Conservation (phyloP, 2,329 filamentous ascomycete species). For the Colletotrichum sp. region DNA sequence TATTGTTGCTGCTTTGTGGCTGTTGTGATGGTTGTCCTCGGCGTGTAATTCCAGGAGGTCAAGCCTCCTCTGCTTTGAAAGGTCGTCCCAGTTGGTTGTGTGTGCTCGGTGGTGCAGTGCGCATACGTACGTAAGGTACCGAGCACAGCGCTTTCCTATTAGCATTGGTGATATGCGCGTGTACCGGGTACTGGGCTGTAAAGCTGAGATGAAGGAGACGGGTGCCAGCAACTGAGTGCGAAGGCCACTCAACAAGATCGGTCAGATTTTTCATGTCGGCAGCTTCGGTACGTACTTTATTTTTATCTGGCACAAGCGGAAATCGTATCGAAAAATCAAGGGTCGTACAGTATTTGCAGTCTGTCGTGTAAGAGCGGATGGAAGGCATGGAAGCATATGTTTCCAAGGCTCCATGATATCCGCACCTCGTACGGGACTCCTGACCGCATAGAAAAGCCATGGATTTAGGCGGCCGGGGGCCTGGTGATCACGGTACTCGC, state of each 20-base stretch:
- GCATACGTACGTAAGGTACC: not conserved
- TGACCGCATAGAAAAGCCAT: not conserved
- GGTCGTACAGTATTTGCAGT: not conserved
- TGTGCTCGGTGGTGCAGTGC: not conserved
- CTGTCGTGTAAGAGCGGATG: not conserved
- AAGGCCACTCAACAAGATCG: not conserved
- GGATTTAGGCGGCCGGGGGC: not conserved
- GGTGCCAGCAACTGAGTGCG: not conserved
- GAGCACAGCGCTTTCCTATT: not conserved
- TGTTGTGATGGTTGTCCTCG: not conserved
- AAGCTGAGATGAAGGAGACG: not conserved
- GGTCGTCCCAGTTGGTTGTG: not conserved
- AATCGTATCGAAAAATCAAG: not conserved
- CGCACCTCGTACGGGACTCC: not conserved
- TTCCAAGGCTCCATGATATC: not conserved
- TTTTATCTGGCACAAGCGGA: not conserved
- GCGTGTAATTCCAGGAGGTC: not conserved
- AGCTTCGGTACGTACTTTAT: not conserved
- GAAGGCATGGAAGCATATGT: not conserved
- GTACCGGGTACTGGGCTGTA: not conserved
- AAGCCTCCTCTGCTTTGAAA: not conserved
- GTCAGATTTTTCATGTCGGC: not conserved
- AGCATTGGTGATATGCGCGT: not conserved
- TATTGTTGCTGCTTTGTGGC: not conserved
- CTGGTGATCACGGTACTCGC: not conserved